Conservation (phyloP, 768 basidiomycete genomes). For the Boletus speciosus region DNA sequence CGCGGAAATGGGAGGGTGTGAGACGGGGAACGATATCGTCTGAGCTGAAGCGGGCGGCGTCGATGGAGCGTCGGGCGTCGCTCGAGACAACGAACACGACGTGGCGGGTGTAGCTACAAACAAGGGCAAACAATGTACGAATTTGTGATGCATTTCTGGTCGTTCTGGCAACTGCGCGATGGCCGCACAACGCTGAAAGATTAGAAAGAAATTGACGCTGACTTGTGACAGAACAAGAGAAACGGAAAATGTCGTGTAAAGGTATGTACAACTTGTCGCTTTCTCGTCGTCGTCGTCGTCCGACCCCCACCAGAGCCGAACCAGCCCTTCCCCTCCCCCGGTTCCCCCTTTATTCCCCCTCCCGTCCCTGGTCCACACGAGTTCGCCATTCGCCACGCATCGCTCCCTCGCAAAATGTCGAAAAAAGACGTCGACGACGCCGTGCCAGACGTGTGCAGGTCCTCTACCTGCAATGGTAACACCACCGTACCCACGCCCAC, state of each 20-base stretch:
- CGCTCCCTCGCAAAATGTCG: conserved; percentile 27
- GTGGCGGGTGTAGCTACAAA: conserved; percentile 25
- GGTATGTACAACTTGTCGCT: conserved; percentile 1
- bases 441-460: not conserved
- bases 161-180: conserved; percentile 16
- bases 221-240: not conserved
- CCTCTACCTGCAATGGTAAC: not conserved
- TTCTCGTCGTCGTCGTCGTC: not conserved
- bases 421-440: conserved; percentile 20
- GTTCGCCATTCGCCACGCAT: conserved; percentile 45
- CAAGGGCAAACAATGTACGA: conserved; percentile 11
- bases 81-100: conserved; percentile 1
- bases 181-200: not conserved
- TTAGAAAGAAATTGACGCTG: not conserved
- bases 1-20: conserved; percentile 4
- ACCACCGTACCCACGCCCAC: not conserved
- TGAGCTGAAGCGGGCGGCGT: conserved; percentile 29
- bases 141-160: not conserved
- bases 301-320: conserved; percentile 34
- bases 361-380: conserved; percentile 66
- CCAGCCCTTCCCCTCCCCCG: conserved; percentile 58
- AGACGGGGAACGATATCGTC: conserved; percentile 28
- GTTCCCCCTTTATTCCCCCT: conserved; percentile 65
- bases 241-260: not conserved
- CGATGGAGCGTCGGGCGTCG: conserved; percentile 24